Percentiles rank a stretch among this genome's conserved stretches.
Evolutionary conservation across 2,329 filamentous ascomycete genomes (phyloP).

Genomic region (Aschersonia sp.): DNA sequence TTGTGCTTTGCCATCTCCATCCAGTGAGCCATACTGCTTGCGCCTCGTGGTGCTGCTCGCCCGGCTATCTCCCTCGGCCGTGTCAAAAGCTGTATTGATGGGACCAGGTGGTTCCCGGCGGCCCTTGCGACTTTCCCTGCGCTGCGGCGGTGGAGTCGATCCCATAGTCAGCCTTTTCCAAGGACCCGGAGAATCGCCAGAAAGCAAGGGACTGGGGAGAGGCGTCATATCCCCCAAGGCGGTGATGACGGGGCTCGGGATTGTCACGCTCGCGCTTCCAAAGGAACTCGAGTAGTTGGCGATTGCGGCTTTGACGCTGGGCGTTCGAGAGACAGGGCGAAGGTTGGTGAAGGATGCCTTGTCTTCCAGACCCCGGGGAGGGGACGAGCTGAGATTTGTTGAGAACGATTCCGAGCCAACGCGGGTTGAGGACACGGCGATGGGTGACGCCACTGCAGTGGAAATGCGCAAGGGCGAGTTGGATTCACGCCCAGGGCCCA

Average conservation of each 20-base stretch:
- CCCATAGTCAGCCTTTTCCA: conserved; percentile 41
- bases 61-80: conserved; percentile 27
- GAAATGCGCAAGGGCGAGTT: conserved; percentile 20
- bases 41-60: conserved; percentile 39
- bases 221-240: conserved; percentile 70
- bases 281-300: conserved; percentile 30
- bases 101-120: conserved; percentile 23
- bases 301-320: conserved; percentile 44
- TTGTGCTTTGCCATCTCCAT: conserved; percentile 15
- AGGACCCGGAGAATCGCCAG: conserved; percentile 49
- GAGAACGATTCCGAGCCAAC: conserved; percentile 14
- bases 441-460: conserved; percentile 16
- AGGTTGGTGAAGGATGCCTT: conserved; percentile 13
- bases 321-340: conserved; percentile 41
- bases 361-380: conserved; percentile 14
- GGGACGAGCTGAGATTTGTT: conserved; percentile 17
- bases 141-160: conserved; percentile 25
- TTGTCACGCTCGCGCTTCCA: conserved; percentile 48
- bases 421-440: conserved; percentile 6
- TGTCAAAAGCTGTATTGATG: conserved; percentile 36
- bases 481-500: conserved; percentile 4
- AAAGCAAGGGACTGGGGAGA: conserved; percentile 59
- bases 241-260: conserved; percentile 60
- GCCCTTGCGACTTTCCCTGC: conserved; percentile 10
- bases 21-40: conserved; percentile 32